Evolutionary conservation across 2,329 filamentous ascomycete genomes (phyloP).

Genomic region (Pyrenophora graminea): DNA sequence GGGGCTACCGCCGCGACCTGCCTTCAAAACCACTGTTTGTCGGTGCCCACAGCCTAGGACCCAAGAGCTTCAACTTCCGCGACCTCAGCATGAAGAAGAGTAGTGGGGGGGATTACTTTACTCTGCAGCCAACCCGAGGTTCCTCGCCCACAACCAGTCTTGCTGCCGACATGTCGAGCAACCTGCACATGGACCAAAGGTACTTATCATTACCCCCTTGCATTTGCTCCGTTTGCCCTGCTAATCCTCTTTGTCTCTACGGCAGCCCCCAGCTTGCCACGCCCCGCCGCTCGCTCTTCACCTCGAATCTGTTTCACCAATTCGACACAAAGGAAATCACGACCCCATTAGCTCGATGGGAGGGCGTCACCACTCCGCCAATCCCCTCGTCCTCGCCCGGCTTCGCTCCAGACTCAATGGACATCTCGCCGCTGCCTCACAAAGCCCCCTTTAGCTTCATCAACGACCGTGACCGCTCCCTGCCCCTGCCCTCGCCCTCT

Average conservation of each 20-base stretch:
- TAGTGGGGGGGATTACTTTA: constrained; percentile 78
- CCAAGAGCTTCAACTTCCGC: constrained; percentile 75
- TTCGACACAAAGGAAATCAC: constrained; percentile 58
- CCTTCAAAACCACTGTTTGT: constrained; percentile 59
- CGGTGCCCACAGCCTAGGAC: constrained; percentile 59
- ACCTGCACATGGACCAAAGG: constrained; percentile 96
- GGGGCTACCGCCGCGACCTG: constrained; percentile 64
- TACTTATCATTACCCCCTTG: constrained; percentile 51
- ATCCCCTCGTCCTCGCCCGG: constrained; percentile 82
- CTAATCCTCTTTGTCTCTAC: constrained; percentile 50
- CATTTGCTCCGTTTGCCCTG: constrained; percentile 18
- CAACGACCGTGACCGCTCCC: constrained; percentile 66
- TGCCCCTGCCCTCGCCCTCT: constrained; percentile 73
- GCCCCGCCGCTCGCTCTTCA: constrained; percentile 83
- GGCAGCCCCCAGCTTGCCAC: constrained; percentile 79
- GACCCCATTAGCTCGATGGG: constrained; percentile 55
- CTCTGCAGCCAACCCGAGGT: constrained; percentile 73
- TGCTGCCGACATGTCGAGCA: constrained; percentile 92
- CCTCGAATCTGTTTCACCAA: constrained; percentile 67
- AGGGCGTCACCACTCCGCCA: constrained; percentile 81
- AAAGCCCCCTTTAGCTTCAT: constrained; percentile 70
- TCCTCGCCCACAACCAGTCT: constrained; percentile 91
- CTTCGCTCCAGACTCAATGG: constrained; percentile 76
- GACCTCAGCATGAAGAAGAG: constrained; percentile 72
- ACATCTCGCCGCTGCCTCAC: constrained; percentile 86